Conservation (phyloP, 176 grass and related monocot species). For the Cocos nucifera region DNA sequence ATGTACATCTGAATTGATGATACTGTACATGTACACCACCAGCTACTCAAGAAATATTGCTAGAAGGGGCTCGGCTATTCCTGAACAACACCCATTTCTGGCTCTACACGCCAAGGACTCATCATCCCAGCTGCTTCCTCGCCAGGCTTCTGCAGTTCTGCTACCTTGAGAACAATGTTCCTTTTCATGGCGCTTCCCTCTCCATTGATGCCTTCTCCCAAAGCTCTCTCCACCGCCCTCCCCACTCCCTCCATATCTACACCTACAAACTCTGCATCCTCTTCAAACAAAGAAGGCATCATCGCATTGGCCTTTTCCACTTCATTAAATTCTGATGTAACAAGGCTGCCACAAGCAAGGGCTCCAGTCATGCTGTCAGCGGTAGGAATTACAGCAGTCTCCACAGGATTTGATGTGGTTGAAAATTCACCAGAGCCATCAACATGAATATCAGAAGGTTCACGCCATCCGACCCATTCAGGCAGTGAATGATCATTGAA, state of each 20-base stretch:
- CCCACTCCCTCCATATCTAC: slow-evolving; percentile 14
- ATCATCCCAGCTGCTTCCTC: slow-evolving; percentile 5
- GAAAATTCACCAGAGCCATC: slow-evolving; percentile 5
- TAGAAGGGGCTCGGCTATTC: slow-evolving; percentile 1
- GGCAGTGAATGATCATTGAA: slow-evolving; percentile 18
- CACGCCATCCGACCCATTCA: slow-evolving; percentile 26
- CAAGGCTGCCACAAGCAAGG: not conserved
- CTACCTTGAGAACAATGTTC: slow-evolving; percentile 3
- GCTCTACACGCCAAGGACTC: slow-evolving; percentile 15
- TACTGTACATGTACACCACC: slow-evolving; percentile 9
- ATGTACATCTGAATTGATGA: not conserved
- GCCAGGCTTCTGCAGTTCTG: not conserved
- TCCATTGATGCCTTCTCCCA: slow-evolving; percentile 5
- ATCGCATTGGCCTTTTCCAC: not conserved
- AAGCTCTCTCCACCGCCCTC: not conserved
- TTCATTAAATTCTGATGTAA: not conserved
- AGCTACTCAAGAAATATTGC: not conserved
- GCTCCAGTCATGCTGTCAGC: not conserved
- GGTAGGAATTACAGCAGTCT: not conserved
- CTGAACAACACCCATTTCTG: slow-evolving; percentile 25
- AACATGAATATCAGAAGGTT: slow-evolving; percentile 18
- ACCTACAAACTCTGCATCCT: slow-evolving; percentile 27
- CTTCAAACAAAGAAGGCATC: slow-evolving; percentile 8
- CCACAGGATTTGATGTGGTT: not conserved
- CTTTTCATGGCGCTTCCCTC: slow-evolving; percentile 3